Percentiles rank a stretch among this genome's conserved stretches.
Evolutionary conservation across 2,329 filamentous ascomycete genomes (phyloP).

Genomic region (Fusarium sp.): DNA sequence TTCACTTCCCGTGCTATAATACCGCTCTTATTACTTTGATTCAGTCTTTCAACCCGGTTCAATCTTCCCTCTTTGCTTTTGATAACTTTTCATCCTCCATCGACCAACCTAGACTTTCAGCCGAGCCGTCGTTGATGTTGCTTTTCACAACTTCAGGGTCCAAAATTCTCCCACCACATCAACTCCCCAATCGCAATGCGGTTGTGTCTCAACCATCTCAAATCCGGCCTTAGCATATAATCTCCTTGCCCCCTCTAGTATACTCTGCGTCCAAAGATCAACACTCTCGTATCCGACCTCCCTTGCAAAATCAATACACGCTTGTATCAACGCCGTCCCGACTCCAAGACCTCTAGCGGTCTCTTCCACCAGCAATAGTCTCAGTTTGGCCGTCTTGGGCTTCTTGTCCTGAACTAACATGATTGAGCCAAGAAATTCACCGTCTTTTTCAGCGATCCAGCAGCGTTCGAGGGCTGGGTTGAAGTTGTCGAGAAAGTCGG

Average conservation of each 20-base stretch:
- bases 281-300: not conserved
- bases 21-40: rapidly evolving
- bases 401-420: constrained; percentile 7
- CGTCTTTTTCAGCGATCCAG: constrained; percentile 4
- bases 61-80: not conserved
- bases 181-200: not conserved
- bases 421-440: not conserved
- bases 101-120: no score
- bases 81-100: not conserved
- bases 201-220: not conserved
- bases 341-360: constrained; percentile 8
- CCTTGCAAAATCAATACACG: constrained; percentile 6
- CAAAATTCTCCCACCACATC: constrained; percentile 2
- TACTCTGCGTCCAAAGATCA: constrained; percentile 3
- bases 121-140: not conserved
- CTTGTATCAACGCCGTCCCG: not conserved
- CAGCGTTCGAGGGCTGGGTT: not conserved
- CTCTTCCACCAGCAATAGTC: constrained; percentile 7
- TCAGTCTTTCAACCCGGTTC: not conserved
- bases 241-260: not conserved
- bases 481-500: constrained; percentile 5
- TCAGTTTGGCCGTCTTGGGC: constrained; percentile 6
- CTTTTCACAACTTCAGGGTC: not conserved
- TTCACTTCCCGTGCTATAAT: not conserved
- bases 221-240: not conserved